phyloP scores from a whole-genome alignment of 495 filamentous ascomycete genomes.

The Lentithecium fluviatile region DNA sequence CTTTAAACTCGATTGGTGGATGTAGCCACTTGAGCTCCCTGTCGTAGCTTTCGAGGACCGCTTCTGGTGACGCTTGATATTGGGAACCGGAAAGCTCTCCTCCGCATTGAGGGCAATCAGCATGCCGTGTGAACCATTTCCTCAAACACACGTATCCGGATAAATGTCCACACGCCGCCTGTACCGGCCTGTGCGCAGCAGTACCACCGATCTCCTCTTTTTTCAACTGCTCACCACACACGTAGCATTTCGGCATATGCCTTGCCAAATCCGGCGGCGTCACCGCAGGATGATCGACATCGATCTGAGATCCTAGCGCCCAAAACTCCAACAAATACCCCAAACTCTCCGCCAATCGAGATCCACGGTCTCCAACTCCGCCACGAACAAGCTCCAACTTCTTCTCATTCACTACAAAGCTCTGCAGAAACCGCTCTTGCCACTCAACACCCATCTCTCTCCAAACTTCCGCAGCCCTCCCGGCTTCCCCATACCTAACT shows the following conservation, averaged over 20 bases:
- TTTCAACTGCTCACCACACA: not conserved
- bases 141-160: constrained; percentile 8
- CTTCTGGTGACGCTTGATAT: not conserved
- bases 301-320: not conserved
- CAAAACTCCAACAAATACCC: too few species aligned
- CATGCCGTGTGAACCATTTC: constrained; percentile 3
- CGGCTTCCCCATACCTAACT: not conserved
- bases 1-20: not conserved
- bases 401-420: not conserved
- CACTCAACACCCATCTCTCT: not conserved
- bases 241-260: constrained; percentile 1
- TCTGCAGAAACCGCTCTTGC: not conserved
- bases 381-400: not conserved
- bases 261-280: not conserved
- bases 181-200: constrained; percentile 7
- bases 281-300: constrained; percentile 5
- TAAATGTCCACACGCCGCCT: constrained; percentile 8
- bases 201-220: not conserved
- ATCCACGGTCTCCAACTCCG: too few species aligned
- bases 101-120: constrained; percentile 8
- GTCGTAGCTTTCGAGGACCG: not conserved
- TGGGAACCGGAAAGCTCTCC: not conserved
- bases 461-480: not conserved
- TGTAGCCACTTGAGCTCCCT: not conserved
- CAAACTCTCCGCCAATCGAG: too few species aligned